A percentile compares a stretch with the other conserved stretches of the same genome.
Evolutionary conservation across 306 rosid species (phyloP).

Genomic region (Fragaria ananassa): DNA sequence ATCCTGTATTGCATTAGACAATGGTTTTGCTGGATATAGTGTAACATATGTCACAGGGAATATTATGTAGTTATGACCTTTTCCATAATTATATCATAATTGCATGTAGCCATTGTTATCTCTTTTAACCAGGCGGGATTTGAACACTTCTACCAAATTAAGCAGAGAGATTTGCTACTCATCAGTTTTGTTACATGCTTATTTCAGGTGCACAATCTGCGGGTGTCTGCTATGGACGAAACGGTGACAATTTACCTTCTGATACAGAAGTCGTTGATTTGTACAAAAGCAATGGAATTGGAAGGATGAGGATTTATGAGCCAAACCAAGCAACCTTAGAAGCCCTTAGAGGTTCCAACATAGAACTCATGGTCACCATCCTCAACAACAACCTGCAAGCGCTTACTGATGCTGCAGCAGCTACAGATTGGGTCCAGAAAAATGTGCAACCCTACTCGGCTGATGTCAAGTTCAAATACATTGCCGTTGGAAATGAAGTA

Average conservation of each 20-base stretch:
- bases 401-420: constrained; percentile 26
- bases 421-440: constrained; percentile 38
- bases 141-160: not conserved
- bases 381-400: constrained; percentile 18
- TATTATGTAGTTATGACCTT: not conserved
- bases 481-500: constrained; percentile 50
- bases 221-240: constrained; percentile 53
- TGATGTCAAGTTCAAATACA: constrained; percentile 40
- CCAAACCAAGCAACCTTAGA: constrained; percentile 32
- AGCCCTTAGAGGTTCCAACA: constrained; percentile 53
- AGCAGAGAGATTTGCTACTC: not conserved
- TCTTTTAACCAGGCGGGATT: not conserved
- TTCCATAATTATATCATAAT: not conserved
- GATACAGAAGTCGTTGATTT: constrained; percentile 35
- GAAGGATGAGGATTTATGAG: constrained; percentile 36
- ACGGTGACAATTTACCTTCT: constrained; percentile 32
- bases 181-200: not conserved
- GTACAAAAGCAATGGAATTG: constrained; percentile 31
- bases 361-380: constrained; percentile 42
- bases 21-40: not conserved
- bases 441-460: constrained; percentile 27
- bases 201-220: constrained; percentile 42
- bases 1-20: not conserved
- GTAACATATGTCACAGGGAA: not conserved
- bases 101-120: no score